Conservation (phyloP, 768 basidiomycete species). For the Boletales sp. region DNA sequence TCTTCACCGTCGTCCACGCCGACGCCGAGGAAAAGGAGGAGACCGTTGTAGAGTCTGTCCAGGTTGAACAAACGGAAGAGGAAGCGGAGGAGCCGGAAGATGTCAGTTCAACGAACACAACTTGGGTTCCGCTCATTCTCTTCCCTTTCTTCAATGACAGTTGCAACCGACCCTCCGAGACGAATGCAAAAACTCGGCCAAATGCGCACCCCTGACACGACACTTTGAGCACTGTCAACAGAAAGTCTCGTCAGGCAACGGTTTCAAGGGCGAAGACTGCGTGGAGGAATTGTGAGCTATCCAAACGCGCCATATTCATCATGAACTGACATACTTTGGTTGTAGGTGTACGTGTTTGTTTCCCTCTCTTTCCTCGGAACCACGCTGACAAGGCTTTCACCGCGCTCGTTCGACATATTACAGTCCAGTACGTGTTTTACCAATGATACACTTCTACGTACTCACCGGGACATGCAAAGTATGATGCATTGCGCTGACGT, state of each 20-base stretch:
- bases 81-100: slow-evolving; percentile 73
- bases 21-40: slow-evolving; percentile 35
- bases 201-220: slow-evolving; percentile 65
- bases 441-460: not conserved
- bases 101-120: slow-evolving; percentile 43
- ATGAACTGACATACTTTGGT: not conserved
- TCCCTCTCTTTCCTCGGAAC: not conserved
- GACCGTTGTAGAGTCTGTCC: slow-evolving; percentile 30
- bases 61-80: slow-evolving; percentile 47
- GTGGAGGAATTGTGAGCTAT: slow-evolving; percentile 82
- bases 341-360: slow-evolving; percentile 23
- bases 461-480: slow-evolving; percentile 34
- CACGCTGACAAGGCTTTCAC: slow-evolving; percentile 7
- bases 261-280: slow-evolving; percentile 89
- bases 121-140: not conserved
- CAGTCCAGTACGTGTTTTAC: slow-evolving; percentile 63
- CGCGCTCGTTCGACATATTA: not conserved
- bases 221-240: slow-evolving; percentile 92
- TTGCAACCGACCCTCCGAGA: slow-evolving; percentile 67
- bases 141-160: slow-evolving; percentile 35
- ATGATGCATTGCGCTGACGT: slow-evolving; percentile 95
- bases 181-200: slow-evolving; percentile 62
- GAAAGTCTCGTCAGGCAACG: slow-evolving; percentile 78
- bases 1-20: slow-evolving; percentile 38
- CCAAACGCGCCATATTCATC: not conserved